Percentiles rank a stretch among this genome's conserved stretches.
Conservation (phyloP, 345 rosid species). For the Boechera retrofracta region DNA sequence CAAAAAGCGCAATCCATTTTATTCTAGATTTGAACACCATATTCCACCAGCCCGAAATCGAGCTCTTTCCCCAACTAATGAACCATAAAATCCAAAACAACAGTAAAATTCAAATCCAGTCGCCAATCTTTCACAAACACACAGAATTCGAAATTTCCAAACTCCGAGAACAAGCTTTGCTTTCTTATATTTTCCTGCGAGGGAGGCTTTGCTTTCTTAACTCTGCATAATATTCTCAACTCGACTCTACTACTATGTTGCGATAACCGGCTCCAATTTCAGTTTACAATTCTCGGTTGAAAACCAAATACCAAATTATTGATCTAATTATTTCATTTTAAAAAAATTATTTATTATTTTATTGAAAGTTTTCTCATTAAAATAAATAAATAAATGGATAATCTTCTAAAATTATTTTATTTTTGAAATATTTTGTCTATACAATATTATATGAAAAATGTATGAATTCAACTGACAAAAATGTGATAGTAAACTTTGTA, state of each 20-base stretch:
- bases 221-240: conserved; percentile 21
- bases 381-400: no score
- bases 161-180: conserved; percentile 14
- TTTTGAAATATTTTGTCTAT: no score
- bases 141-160: not conserved
- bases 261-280: conserved; percentile 36
- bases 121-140: not conserved
- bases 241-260: conserved; percentile 1
- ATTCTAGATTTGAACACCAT: conserved; percentile 89
- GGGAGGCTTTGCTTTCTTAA: conserved; percentile 37
- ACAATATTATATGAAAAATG: no score
- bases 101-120: not conserved
- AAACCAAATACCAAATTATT: not conserved
- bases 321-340: no score
- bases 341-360: no score
- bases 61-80: conserved; percentile 29
- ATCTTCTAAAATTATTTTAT: no score
- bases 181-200: not conserved
- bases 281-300: conserved; percentile 21
- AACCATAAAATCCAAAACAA: conserved; percentile 22
- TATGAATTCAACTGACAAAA: no score
- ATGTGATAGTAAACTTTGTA: no score
- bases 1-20: conserved; percentile 84
- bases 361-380: no score
- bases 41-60: conserved; percentile 44